Percentiles rank a stretch among this genome's conserved stretches.
Conservation (phyloP, 2,329 filamentous ascomycete genomes). For the Colletotrichum sp. region DNA sequence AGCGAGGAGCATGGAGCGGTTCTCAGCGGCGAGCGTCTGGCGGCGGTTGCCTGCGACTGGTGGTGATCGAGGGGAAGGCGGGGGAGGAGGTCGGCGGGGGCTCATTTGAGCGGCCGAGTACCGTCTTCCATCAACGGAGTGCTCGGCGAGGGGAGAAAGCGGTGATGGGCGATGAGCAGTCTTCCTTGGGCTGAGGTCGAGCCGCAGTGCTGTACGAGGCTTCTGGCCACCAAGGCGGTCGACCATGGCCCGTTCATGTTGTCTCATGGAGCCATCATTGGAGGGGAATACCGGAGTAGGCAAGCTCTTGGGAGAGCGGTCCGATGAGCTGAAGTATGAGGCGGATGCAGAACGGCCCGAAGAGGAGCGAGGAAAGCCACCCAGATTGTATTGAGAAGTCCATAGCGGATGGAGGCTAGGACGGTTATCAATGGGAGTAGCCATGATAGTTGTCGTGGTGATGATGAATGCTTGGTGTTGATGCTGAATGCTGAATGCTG, state of each 20-base stretch:
- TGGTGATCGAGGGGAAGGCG: conserved; percentile 20
- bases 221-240: conserved; percentile 35
- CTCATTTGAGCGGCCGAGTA: conserved; percentile 11
- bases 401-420: conserved; percentile 34
- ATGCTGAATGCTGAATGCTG: not conserved
- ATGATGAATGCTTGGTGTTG: not conserved
- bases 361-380: conserved; percentile 23
- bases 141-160: conserved; percentile 15
- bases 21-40: conserved; percentile 33
- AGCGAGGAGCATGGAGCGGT: conserved; percentile 35
- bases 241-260: conserved; percentile 39
- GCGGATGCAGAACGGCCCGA: not conserved
- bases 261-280: conserved; percentile 38
- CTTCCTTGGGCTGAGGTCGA: conserved; percentile 11
- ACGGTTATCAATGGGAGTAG: conserved; percentile 18
- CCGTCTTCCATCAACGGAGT: not conserved
- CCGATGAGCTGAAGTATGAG: conserved; percentile 29
- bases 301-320: conserved; percentile 31
- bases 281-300: conserved; percentile 39
- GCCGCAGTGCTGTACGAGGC: conserved; percentile 22
- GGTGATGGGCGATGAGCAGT: conserved; percentile 10
- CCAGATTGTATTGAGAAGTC: conserved; percentile 32
- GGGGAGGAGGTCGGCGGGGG: conserved; percentile 15
- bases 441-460: conserved; percentile 8
- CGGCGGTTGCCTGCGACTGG: conserved; percentile 17